Evolutionary conservation across 73 alveolate genomes (phyloP).

Genomic region (Diophrys appendiculata): DNA sequence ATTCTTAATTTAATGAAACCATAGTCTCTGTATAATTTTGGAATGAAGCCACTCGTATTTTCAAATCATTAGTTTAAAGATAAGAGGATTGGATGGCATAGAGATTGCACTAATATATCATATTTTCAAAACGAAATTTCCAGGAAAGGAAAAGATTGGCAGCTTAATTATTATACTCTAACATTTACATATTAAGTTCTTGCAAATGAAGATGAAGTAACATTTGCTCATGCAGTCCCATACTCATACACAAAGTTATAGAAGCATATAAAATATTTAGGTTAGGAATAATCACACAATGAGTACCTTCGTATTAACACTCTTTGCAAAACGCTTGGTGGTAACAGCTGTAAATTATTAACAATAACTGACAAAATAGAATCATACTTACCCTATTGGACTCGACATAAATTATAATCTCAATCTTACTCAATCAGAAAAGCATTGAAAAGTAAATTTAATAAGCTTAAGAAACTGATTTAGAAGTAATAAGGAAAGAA

Average conservation of each 20-base stretch:
- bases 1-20: constrained; percentile 97
- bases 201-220: constrained; percentile 60
- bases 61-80: constrained; percentile 64
- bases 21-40: constrained; percentile 90
- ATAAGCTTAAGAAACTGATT: neutral
- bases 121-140: constrained; percentile 7
- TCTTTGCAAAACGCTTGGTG: constrained; percentile 53
- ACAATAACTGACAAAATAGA: constrained; percentile 64
- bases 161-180: constrained; percentile 59
- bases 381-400: constrained; percentile 13
- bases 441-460: neutral
- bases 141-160: no score
- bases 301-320: constrained; percentile 22
- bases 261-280: constrained; percentile 8
- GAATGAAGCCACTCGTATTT: constrained; percentile 92
- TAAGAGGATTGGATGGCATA: constrained; percentile 60
- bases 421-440: neutral
- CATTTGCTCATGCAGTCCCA: constrained; percentile 83
- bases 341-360: constrained; percentile 43
- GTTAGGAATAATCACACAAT: neutral
- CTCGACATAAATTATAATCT: neutral
- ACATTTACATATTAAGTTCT: constrained; percentile 49
- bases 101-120: constrained; percentile 31
- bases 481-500: neutral
- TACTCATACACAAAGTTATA: constrained; percentile 71